Percentiles rank a stretch among this genome's conserved stretches.
These are phyloP conservation scores for Mucuna pruriens DNA, from an alignment of 306 rosid genomes.

Conservation along the genomic window DNA sequence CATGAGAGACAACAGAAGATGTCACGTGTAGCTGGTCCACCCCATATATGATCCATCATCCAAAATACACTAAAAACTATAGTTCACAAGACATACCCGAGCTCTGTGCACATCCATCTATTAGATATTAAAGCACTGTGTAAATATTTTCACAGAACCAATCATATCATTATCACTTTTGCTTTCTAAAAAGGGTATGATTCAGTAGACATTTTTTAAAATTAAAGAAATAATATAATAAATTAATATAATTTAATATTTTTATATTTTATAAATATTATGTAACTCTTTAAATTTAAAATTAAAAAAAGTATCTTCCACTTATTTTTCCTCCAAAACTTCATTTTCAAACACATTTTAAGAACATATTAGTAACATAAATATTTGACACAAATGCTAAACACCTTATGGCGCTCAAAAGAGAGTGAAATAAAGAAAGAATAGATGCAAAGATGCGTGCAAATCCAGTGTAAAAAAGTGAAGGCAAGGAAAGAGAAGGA, in stretches of 20 bases:
- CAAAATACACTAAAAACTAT: not conserved
- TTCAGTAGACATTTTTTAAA: not conserved
- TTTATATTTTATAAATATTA: not conserved
- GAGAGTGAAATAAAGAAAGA: not conserved
- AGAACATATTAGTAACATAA: not conserved
- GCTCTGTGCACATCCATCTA: not conserved
- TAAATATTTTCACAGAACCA: not conserved
- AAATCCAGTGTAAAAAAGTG: not conserved
- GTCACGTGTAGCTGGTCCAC: conserved; percentile 62
- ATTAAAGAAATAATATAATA: not conserved
- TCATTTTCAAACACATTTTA: not conserved
- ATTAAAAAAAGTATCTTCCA: not conserved
- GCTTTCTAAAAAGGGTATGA: not conserved
- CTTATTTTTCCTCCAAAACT: not conserved
- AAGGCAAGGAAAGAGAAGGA: conserved; percentile 4
- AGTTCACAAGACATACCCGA: conserved; percentile 16
- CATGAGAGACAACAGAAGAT: conserved; percentile 67
- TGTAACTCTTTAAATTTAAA: not conserved
- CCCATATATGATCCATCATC: not conserved
- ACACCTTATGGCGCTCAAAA: not conserved
- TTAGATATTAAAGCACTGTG: not conserved
- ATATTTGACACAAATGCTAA: not conserved
- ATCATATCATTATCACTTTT: not conserved
- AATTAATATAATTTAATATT: not conserved
- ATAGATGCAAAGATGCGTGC: not conserved